Base-by-base conservation (phyloP, 371 early-diverging fungal genomes). In the Saksenaea oblongispora region DNA sequence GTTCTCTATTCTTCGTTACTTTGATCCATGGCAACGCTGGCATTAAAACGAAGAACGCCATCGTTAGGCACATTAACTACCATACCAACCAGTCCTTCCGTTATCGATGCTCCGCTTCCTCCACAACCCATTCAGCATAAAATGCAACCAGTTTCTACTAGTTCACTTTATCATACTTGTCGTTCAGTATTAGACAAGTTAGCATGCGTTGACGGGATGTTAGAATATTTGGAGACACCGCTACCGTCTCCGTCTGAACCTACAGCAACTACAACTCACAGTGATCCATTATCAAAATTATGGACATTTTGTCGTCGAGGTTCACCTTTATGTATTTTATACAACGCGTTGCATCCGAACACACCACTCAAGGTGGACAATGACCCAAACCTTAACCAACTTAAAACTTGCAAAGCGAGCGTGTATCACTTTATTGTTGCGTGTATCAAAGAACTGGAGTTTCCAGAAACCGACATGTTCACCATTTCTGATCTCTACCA, bases 271-370 rank as follows among this genome's bases (percentile, higher is more conserved):
- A 70, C 71, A 17, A 74, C 63, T 51, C 69, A 70, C 57, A 67
- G 73, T 42, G 94, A 96, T 72, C 98, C 98, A 11, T 84, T 96
- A 31, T 84, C 88, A 41, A 87, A 93, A 53, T 83, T 98, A 24
- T 96, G 95, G 91, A 76, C 82, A 27, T 89, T 93, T 56, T 93
- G 95, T 76, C 90, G 96, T n/a, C 87, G 92, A 54, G 98, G 97
- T 10, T 88, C 88, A 14, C 91, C 94, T 22, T 80, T 98, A 31
- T 93, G 92, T 66, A 86, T 86, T 26, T 75, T 97, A 11, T 91
- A 88, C 75, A 97, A 96, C 74, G 89, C 89, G 41, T 72, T 92
- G 28, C 67, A 79, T 10, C 92, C 91, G 17, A 68, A 75, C 62
- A 73, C 84, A 68, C 78, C 80, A 47, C 60, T 80, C 70, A 76